phyloP scores from a whole-genome alignment of 2,329 filamentous ascomycete genomes.

The Ceratocystis ficicola region DNA sequence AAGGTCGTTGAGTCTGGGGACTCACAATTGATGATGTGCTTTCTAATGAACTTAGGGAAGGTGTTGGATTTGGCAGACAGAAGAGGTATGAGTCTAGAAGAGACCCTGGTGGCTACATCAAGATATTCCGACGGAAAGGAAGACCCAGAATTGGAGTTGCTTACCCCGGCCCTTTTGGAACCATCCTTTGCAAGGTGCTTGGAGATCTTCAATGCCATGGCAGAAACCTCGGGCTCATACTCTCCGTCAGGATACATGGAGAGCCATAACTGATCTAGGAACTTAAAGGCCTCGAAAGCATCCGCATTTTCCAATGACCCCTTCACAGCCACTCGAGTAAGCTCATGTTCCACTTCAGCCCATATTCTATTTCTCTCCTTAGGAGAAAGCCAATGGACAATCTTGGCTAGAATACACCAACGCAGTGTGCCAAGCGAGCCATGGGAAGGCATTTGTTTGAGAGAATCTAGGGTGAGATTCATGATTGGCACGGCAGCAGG shows the following conservation, averaged over 20 bases:
- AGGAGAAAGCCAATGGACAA: constrained; percentile 30
- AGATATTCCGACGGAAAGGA: constrained; percentile 13
- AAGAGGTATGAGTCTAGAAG: constrained; percentile 21
- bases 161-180: constrained; percentile 23
- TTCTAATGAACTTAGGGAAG: constrained; percentile 20
- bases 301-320: constrained; percentile 29
- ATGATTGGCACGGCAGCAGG: constrained; percentile 32
- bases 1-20: constrained; percentile 15
- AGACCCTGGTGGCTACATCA: constrained; percentile 18
- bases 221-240: constrained; percentile 27
- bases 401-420: constrained; percentile 33
- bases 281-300: constrained; percentile 34
- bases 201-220: constrained; percentile 29
- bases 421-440: constrained; percentile 30
- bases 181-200: constrained; percentile 28
- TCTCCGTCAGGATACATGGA: constrained; percentile 31
- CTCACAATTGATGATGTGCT: constrained; percentile 13
- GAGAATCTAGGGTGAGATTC: constrained; percentile 28
- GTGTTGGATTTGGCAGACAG: constrained; percentile 19
- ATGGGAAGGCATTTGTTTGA: constrained; percentile 26
- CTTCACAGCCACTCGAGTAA: constrained; percentile 29
- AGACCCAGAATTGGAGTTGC: neutral
- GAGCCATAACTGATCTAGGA: constrained; percentile 32
- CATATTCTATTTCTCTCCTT: constrained; percentile 29
- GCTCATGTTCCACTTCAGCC: constrained; percentile 28